These are phyloP conservation scores for Multifurca ochricompacta DNA, from an alignment of 768 basidiomycete species.

Conservation along the genomic window DNA sequence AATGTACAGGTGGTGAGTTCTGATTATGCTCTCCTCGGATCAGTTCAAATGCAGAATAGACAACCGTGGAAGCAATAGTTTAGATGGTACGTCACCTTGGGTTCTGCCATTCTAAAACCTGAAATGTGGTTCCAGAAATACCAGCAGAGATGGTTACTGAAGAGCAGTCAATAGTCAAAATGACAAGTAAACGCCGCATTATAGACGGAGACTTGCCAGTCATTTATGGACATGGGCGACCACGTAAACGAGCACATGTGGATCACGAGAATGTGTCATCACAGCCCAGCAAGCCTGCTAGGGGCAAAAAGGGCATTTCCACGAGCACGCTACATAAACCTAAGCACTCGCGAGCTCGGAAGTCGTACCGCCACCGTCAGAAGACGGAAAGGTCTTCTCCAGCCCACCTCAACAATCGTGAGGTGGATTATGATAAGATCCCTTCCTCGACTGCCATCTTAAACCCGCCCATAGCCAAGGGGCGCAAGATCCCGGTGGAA, in stretches of 20 bases:
- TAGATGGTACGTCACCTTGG: not conserved
- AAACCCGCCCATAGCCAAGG: not conserved
- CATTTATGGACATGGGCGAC: not conserved
- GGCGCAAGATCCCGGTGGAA: not conserved
- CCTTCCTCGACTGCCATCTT: slow-evolving; percentile 3
- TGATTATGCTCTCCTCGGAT: not conserved
- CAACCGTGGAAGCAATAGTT: not conserved
- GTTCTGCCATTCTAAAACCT: not conserved
- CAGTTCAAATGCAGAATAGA: not conserved
- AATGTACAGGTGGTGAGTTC: not conserved
- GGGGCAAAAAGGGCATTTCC: not conserved
- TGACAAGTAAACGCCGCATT: not conserved
- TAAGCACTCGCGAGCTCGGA: slow-evolving; percentile 2
- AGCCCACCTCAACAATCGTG: not conserved
- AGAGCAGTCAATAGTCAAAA: not conserved
- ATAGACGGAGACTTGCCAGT: not conserved
- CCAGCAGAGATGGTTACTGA: not conserved
- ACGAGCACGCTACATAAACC: not conserved
- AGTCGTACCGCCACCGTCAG: slow-evolving; percentile 14
- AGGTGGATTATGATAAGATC: slow-evolving; percentile 20
- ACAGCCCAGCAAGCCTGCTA: not conserved
- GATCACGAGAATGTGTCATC: not conserved
- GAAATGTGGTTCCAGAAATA: not conserved
- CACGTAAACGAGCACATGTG: slow-evolving; percentile 4
- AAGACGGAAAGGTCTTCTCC: slow-evolving; percentile 9